These are phyloP conservation scores for Paraurostyla sp. DNA, from an alignment of 73 alveolate genomes.

Conservation along the genomic window DNA sequence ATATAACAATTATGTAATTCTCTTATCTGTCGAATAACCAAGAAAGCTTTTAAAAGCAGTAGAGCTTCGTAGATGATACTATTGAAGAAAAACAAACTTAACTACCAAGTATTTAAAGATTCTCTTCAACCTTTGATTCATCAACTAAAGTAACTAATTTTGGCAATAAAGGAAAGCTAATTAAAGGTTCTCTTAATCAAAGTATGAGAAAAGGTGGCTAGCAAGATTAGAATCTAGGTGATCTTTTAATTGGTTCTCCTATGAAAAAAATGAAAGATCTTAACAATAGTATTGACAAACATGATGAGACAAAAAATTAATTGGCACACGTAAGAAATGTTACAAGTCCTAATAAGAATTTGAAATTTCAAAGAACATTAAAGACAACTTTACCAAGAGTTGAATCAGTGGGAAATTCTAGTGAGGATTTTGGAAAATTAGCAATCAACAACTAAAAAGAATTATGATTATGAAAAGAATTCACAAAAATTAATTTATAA, in stretches of 20 bases:
- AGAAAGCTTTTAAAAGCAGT: too few relatives aligned
- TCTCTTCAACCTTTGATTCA: neutral
- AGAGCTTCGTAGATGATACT: neutral
- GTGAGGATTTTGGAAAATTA: too few relatives aligned
- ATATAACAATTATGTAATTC: conserved; percentile 10
- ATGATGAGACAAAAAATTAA: neutral
- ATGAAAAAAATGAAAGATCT: neutral
- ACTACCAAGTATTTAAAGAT: neutral
- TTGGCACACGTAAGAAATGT: neutral
- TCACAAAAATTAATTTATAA: too few relatives aligned
- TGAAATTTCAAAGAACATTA: too few relatives aligned
- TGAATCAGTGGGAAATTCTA: too few relatives aligned
- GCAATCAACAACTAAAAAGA: too few relatives aligned
- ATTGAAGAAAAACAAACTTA: neutral
- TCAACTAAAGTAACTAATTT: neutral
- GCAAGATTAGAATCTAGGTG: neutral
- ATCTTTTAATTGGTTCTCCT: neutral
- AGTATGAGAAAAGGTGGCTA: neutral
- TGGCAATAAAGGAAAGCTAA: neutral
- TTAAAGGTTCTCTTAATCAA: neutral
- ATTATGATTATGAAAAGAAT: too few relatives aligned
- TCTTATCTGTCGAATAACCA: neutral
- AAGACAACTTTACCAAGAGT: too few relatives aligned
- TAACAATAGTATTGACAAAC: neutral
- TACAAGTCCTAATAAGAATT: too few relatives aligned